Evolutionary conservation across 176 grass and related monocot species (phyloP).

Genomic region (Carex scoparia): DNA sequence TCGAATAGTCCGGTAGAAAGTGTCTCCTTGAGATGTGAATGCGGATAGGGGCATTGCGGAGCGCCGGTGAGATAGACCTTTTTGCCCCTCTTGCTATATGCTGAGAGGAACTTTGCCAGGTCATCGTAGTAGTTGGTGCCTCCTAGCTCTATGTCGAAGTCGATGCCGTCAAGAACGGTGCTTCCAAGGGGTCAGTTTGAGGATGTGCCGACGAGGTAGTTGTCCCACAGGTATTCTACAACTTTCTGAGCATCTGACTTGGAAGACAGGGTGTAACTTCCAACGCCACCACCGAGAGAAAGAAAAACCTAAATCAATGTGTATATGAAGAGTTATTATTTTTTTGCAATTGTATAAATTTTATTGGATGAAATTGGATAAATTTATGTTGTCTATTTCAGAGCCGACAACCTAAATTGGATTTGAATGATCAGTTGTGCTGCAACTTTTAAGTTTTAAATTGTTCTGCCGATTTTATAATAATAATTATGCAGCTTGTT

Average conservation of each 20-base stretch:
- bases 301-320: slow-evolving; percentile 34
- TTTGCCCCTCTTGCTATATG: slow-evolving; percentile 25
- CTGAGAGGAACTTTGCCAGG: slow-evolving; percentile 39
- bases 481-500: too few relatives aligned
- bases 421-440: not conserved
- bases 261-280: slow-evolving; percentile 42
- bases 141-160: slow-evolving; percentile 60
- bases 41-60: slow-evolving; percentile 51
- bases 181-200: slow-evolving; percentile 37
- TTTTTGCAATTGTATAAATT: not conserved
- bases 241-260: slow-evolving; percentile 32
- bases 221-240: slow-evolving; percentile 53
- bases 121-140: slow-evolving; percentile 40
- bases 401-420: not conserved
- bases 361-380: not conserved
- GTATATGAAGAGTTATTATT: too few relatives aligned
- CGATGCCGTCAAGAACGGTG: slow-evolving; percentile 48
- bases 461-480: too few relatives aligned
- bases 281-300: slow-evolving; percentile 51
- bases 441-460: too few relatives aligned
- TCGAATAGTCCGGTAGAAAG: slow-evolving; percentile 51
- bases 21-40: slow-evolving; percentile 37
- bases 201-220: slow-evolving; percentile 35
- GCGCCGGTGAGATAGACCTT: slow-evolving; percentile 48
- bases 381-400: not conserved